Evolutionary conservation across 2,329 filamentous ascomycete genomes (phyloP), one percentile per base, ranked within the genome.

Genomic region (Penicillium hordei): DNA sequence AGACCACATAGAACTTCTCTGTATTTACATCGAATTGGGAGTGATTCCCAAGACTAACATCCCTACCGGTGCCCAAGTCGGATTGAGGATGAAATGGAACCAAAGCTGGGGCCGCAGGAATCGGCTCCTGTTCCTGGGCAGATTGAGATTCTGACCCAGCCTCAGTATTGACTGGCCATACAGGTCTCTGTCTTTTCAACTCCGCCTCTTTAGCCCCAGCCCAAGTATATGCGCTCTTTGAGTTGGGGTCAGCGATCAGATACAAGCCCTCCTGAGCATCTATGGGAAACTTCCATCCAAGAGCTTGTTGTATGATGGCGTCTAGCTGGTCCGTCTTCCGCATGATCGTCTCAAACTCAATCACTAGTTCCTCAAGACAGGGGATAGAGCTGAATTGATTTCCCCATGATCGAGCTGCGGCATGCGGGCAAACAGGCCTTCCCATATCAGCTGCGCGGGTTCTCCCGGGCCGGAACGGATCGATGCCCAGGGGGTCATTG

Each of bases 261-360:
- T 52, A 34, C 17, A 33, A 33, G 12, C 21, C 21, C 6, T 52
- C 34, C 6, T 45, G 29, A 19, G 39, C 6, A 8, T 45, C 27
- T 1, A 52, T 5, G 17, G 49, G 59, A 15, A 61, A 61, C 12
- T 57, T 65, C 69, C 69, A 72, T 2, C 54, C 27, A 12, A 60
- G 53, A 19, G 67, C 69, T 58, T 45, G 58, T 29, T 64, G 58
- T 5, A 66, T 42, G 17, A 69, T 65, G 3, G 46, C 58, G 36
- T 72, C 62, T 15, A 72, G 50, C 45, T 71, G 62, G 33, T 44
- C 52, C 51, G 57, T 66, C 52, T 69, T 69, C 23, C 44, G 38
- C 58, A 59, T 59, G 6, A 65, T 46, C 1, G 64, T 70, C 60
- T 72, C 70, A 27, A 72, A 67, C 40, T 72, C 69, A 21, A 71